phyloP scores from a whole-genome alignment of 805 yeast species.

The Blastobotrys parvus region DNA sequence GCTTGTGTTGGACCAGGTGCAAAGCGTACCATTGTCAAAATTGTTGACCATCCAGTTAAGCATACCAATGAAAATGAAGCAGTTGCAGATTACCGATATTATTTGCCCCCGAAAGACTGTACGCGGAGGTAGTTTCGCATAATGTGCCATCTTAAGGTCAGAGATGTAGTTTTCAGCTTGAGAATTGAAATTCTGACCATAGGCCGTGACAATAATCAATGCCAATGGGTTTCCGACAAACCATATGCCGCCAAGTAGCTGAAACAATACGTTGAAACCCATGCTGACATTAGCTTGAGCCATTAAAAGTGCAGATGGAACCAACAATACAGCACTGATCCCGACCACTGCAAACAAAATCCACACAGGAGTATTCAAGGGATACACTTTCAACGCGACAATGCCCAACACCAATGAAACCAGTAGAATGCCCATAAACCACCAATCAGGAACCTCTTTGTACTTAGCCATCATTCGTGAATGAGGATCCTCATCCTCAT shows the following conservation, averaged over 20 bases:
- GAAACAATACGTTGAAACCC: slow-evolving; percentile 54
- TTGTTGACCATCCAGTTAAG: slow-evolving; percentile 29
- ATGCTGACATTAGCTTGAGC: slow-evolving; percentile 50
- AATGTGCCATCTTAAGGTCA: slow-evolving; percentile 55
- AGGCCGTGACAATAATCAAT: slow-evolving; percentile 40
- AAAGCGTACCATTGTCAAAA: slow-evolving; percentile 30
- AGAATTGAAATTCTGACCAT: slow-evolving; percentile 37
- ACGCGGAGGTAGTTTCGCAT: slow-evolving; percentile 51
- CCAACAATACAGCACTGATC: slow-evolving; percentile 44
- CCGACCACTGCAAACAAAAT: slow-evolving; percentile 49
- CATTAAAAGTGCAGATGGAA: slow-evolving; percentile 53
- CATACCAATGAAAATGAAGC: slow-evolving; percentile 25
- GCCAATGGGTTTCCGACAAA: slow-evolving; percentile 55
- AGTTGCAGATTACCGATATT: slow-evolving; percentile 33
- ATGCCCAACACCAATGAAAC: slow-evolving; percentile 38
- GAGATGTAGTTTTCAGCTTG: slow-evolving; percentile 52
- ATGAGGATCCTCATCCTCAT: slow-evolving; percentile 15
- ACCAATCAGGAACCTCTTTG: slow-evolving; percentile 68
- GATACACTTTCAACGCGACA: slow-evolving; percentile 33
- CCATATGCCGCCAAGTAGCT: slow-evolving; percentile 56
- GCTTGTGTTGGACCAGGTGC: slow-evolving; percentile 33
- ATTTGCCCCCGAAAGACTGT: slow-evolving; percentile 42
- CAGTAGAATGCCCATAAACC: slow-evolving; percentile 45
- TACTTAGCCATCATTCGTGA: slow-evolving; percentile 40
- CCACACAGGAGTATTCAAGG: slow-evolving; percentile 49